phyloP scores from a whole-genome alignment of 495 filamentous ascomycete species.

The Filosporella fistucella region DNA sequence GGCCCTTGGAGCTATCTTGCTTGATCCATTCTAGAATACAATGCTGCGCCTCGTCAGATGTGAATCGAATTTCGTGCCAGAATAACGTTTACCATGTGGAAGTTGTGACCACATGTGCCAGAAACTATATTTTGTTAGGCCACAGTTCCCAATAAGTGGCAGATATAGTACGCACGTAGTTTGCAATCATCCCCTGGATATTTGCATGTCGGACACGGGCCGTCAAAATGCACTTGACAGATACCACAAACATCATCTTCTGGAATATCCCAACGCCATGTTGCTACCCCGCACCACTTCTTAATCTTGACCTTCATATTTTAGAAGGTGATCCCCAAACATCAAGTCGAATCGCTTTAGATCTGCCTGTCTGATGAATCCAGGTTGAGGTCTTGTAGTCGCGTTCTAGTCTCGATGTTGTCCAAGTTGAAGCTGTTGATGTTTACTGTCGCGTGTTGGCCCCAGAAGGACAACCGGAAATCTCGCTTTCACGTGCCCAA shows the following conservation, averaged over 20 bases:
- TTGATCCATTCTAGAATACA: constrained; percentile 95
- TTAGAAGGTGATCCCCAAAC: too few relatives aligned
- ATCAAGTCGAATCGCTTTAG: constrained; percentile 9
- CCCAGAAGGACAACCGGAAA: neutral
- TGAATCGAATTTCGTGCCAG: neutral
- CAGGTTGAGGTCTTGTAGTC: too few relatives aligned
- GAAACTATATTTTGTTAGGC: constrained; percentile 55
- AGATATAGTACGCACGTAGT: constrained; percentile 54
- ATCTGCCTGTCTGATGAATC: neutral
- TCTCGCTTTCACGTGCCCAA: constrained; percentile 13
- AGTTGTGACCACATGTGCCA: constrained; percentile 94
- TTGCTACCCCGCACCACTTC: constrained; percentile 88
- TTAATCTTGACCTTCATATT: constrained; percentile 96
- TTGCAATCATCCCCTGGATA: constrained; percentile 95
- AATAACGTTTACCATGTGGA: constrained; percentile 73
- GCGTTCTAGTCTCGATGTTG: neutral
- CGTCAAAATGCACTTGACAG: constrained; percentile 96
- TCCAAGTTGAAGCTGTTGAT: constrained; percentile 1
- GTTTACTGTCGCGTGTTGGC: neutral
- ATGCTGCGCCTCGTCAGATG: constrained; percentile 54
- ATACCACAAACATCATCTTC: constrained; percentile 98
- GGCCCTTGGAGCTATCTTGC: constrained; percentile 86
- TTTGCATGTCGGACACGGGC: constrained; percentile 96
- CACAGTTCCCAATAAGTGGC: neutral
- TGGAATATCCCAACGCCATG: constrained; percentile 97